A percentile compares a stretch with the other conserved stretches of the same genome.
These are phyloP conservation scores for Coelastrella sp. DNA, from an alignment of 139 green algal genomes.

Conservation along the genomic window DNA sequence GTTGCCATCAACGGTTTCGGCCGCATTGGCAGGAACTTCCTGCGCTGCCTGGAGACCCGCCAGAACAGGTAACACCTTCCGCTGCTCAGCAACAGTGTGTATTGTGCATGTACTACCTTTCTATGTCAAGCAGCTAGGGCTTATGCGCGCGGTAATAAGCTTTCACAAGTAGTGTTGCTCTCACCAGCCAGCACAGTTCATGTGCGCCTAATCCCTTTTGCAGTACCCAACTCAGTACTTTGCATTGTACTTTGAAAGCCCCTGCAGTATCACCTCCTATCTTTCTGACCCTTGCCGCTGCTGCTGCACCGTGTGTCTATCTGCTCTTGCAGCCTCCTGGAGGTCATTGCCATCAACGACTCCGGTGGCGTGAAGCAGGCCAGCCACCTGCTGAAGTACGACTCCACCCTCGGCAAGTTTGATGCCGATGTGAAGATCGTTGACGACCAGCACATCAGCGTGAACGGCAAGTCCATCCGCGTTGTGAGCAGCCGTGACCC, in stretches of 20 bases:
- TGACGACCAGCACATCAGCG: slow-evolving; percentile 90
- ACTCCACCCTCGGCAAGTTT: slow-evolving; percentile 98
- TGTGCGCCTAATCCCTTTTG: too few relatives aligned
- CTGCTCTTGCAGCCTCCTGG: slow-evolving; percentile 73
- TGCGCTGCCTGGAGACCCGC: slow-evolving; percentile 91
- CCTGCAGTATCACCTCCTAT: background rate
- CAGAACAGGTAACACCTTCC: slow-evolving; percentile 25
- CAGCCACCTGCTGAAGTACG: slow-evolving; percentile 99
- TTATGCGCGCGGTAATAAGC: too few relatives aligned
- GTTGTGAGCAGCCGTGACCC: slow-evolving; percentile 97
- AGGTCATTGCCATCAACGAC: slow-evolving; percentile 98
- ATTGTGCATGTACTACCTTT: background rate
- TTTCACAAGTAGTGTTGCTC: too few relatives aligned
- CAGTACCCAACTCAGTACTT: too few relatives aligned
- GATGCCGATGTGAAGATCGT: slow-evolving; percentile 93
- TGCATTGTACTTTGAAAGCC: too few relatives aligned
- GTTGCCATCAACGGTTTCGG: slow-evolving; percentile 96
- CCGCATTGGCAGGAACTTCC: slow-evolving; percentile 97
- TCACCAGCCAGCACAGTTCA: too few relatives aligned
- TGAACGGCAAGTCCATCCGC: slow-evolving; percentile 96
- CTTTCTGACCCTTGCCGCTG: background rate
- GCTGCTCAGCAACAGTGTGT: background rate
- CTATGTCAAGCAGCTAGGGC: too few relatives aligned
- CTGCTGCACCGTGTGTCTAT: background rate
- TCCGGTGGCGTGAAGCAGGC: slow-evolving; percentile 97